Percentiles rank a stretch among this genome's conserved stretches.
Evolutionary conservation across 2,329 filamentous ascomycete species (phyloP).

Genomic region (Cyanodermella asteris): DNA sequence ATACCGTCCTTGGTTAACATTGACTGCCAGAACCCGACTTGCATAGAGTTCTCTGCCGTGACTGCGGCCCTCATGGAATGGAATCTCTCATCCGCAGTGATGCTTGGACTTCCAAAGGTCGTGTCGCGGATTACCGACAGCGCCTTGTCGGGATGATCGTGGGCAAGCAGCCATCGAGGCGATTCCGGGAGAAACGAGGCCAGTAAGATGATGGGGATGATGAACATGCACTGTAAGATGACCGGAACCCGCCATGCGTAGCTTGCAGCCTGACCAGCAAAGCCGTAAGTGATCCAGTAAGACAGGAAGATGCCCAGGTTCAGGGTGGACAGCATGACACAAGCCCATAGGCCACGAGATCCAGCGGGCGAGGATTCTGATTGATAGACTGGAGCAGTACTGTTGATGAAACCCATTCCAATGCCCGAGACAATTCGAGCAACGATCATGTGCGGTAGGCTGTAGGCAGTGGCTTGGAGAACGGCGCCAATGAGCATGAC

Average conservation of each 20-base stretch:
- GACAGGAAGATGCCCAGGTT: constrained; percentile 25
- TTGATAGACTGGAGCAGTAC: constrained; percentile 23
- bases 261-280: constrained; percentile 13
- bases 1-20: constrained; percentile 14
- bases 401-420: constrained; percentile 25
- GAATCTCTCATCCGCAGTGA: too few species aligned
- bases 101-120: constrained; percentile 9
- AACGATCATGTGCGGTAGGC: constrained; percentile 23
- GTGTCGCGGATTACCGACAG: constrained; percentile 15
- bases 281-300: constrained; percentile 26
- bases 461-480: constrained; percentile 23
- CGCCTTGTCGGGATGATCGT: constrained; percentile 18
- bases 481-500: constrained; percentile 25
- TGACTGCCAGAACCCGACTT: constrained; percentile 14
- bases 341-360: constrained; percentile 18
- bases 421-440: constrained; percentile 26
- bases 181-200: constrained; percentile 21
- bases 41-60: constrained; percentile 14
- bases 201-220: constrained; percentile 18
- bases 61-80: constrained; percentile 16
- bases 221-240: constrained; percentile 20
- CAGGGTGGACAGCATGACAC: constrained; percentile 25
- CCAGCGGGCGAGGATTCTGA: constrained; percentile 22
- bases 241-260: constrained; percentile 22
- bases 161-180: constrained; percentile 21